These are phyloP conservation scores for Pseudopyricularia cyperi DNA, from an alignment of 2,329 filamentous ascomycete genomes.

Conservation along the genomic window DNA sequence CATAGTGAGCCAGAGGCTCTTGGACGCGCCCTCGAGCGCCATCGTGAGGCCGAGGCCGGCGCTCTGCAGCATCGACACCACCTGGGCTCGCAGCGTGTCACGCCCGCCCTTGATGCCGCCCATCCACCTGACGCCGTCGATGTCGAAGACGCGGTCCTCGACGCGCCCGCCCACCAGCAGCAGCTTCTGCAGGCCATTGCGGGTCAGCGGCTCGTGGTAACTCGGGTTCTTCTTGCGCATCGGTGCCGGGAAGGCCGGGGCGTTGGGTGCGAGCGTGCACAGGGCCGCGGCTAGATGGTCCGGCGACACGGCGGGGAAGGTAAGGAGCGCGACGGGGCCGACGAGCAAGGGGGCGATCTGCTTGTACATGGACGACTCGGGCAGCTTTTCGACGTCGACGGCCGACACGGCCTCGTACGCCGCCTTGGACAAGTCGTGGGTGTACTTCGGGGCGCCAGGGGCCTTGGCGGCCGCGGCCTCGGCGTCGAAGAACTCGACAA, in stretches of 20 bases:
- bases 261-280: constrained; percentile 60
- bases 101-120: constrained; percentile 71
- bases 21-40: constrained; percentile 66
- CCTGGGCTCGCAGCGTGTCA: constrained; percentile 66
- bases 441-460: constrained; percentile 28
- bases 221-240: constrained; percentile 62
- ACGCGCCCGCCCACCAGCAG: constrained; percentile 76
- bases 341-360: constrained; percentile 64
- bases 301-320: constrained; percentile 73
- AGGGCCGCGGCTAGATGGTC: constrained; percentile 72
- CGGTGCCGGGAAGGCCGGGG: constrained; percentile 65
- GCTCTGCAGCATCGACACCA: constrained; percentile 69
- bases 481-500: constrained; percentile 67
- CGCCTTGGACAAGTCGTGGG: constrained; percentile 39
- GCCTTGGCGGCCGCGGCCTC: background rate
- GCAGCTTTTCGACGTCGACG: constrained; percentile 13
- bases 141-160: constrained; percentile 74
- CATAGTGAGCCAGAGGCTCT: constrained; percentile 76
- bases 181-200: constrained; percentile 75
- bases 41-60: constrained; percentile 65
- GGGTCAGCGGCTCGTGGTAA: constrained; percentile 68
- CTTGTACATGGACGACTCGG: constrained; percentile 29
- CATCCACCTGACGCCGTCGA: constrained; percentile 50
- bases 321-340: constrained; percentile 68
- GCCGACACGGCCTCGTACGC: constrained; percentile 28